phyloP scores from a whole-genome alignment of 495 filamentous ascomycete species.

The Lepidopterella palustris region DNA sequence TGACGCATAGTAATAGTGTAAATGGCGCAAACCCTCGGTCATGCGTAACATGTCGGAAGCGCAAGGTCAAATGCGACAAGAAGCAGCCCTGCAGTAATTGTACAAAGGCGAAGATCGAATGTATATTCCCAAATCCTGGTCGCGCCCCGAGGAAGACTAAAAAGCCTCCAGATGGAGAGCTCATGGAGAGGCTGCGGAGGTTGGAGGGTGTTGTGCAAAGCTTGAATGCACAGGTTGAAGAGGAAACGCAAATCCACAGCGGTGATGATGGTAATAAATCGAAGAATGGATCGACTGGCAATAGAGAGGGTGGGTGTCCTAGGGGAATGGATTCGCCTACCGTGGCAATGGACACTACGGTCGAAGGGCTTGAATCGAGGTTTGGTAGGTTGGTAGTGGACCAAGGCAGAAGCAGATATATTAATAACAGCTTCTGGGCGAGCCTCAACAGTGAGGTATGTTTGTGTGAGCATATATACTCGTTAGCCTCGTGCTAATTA shows the following conservation, averaged over 20 bases:
- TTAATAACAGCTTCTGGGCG: constrained; percentile 87
- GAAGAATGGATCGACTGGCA: background rate
- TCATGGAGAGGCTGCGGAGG: constrained; percentile 68
- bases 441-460: constrained; percentile 76
- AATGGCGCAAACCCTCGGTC: constrained; percentile 48
- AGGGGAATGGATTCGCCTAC: background rate
- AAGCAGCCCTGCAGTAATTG: constrained; percentile 78
- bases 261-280: constrained; percentile 2
- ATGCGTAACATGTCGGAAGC: constrained; percentile 74
- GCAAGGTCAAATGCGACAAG: constrained; percentile 89
- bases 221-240: constrained; percentile 45
- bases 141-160: constrained; percentile 67
- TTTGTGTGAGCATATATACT: background rate
- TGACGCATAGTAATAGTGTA: constrained; percentile 2
- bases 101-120: constrained; percentile 67
- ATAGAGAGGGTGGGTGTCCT: constrained; percentile 1
- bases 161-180: constrained; percentile 64
- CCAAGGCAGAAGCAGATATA: constrained; percentile 72
- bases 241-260: constrained; percentile 26
- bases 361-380: constrained; percentile 50
- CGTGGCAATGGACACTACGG: constrained; percentile 20
- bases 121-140: constrained; percentile 76
- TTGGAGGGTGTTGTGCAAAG: constrained; percentile 77
- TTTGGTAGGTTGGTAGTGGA: constrained; percentile 80
- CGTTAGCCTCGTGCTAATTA: constrained; percentile 5